Percentiles rank a stretch among this genome's conserved stretches.
phyloP scores from a whole-genome alignment of 176 grass and related monocot species.

The Aegilops bicornis region DNA sequence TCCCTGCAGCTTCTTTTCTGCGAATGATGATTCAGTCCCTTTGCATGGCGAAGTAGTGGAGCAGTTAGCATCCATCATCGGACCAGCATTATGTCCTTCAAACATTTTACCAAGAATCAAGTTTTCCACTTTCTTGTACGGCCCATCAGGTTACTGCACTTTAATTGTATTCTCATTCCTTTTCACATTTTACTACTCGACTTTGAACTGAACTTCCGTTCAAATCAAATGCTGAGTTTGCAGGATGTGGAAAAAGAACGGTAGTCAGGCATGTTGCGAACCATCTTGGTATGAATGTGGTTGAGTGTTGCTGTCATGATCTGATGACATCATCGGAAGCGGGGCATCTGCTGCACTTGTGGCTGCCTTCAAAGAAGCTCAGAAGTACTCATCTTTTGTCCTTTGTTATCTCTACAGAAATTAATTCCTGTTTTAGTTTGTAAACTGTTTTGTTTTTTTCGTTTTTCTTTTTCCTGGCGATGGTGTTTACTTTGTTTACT shows the following conservation, averaged over 20 bases:
- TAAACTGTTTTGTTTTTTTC: neutral
- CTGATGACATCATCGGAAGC: slow-evolving; percentile 70
- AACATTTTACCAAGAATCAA: slow-evolving; percentile 77
- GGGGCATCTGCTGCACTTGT: slow-evolving; percentile 69
- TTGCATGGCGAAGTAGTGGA: slow-evolving; percentile 77
- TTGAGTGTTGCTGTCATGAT: slow-evolving; percentile 92
- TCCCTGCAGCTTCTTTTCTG: slow-evolving; percentile 59
- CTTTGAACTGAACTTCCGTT: neutral
- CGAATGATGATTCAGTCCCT: slow-evolving; percentile 51
- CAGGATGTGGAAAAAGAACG: slow-evolving; percentile 86
- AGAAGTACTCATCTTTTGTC: slow-evolving; percentile 56
- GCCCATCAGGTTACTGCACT: slow-evolving; percentile 62
- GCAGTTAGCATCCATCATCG: slow-evolving; percentile 74
- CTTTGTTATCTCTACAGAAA: neutral
- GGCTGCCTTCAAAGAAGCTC: slow-evolving; percentile 79
- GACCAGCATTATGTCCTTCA: slow-evolving; percentile 78
- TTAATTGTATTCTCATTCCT: neutral
- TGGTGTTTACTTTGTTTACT: slow-evolving; percentile 12
- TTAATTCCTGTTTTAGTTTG: slow-evolving; percentile 16
- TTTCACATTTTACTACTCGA: neutral
- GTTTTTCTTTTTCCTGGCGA: slow-evolving; percentile 5
- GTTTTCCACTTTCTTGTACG: slow-evolving; percentile 78
- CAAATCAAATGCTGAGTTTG: neutral
- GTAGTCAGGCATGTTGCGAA: slow-evolving; percentile 75
- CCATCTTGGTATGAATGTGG: slow-evolving; percentile 75